A percentile compares a stretch with the other conserved stretches of the same genome.
These are phyloP conservation scores for Diaporthe batatas DNA, from an alignment of 2,329 filamentous ascomycete species.

Conservation along the genomic window DNA sequence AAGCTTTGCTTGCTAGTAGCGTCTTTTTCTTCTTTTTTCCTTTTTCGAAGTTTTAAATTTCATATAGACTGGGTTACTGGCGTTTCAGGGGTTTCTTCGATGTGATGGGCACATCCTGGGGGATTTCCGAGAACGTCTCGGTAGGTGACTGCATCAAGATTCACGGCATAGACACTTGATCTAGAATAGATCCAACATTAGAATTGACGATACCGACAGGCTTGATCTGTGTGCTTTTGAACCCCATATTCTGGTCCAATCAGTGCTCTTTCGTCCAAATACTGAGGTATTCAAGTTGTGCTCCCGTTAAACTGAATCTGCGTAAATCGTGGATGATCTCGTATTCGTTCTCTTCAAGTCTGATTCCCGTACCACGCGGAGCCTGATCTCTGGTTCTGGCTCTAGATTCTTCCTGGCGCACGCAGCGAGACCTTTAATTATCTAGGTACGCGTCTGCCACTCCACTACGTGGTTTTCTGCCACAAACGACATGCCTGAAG, in stretches of 20 bases:
- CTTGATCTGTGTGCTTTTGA: constrained; percentile 11
- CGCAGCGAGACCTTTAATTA: too few relatives aligned
- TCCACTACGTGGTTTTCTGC: constrained; percentile 3
- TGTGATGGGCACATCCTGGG: constrained; percentile 30
- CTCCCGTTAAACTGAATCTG: too few relatives aligned
- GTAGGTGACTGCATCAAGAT: constrained; percentile 12
- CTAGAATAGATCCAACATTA: constrained; percentile 2
- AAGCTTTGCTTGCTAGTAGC: constrained; percentile 13
- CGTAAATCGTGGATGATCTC: too few relatives aligned
- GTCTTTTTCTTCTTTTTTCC: background rate
- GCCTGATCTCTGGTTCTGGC: too few relatives aligned
- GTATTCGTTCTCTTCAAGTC: background rate
- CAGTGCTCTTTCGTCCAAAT: background rate
- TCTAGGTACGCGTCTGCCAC: background rate
- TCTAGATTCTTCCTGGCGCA: too few relatives aligned
- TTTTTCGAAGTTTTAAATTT: too few relatives aligned
- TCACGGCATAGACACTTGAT: constrained; percentile 8
- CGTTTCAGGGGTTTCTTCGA: constrained; percentile 18
- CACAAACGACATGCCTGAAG: constrained; percentile 25
- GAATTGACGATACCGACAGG: constrained; percentile 26
- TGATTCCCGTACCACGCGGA: too few relatives aligned
- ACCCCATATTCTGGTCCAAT: too few relatives aligned
- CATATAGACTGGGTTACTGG: constrained; percentile 24
- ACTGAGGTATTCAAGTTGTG: background rate
- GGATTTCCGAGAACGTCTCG: constrained; percentile 17